These are phyloP conservation scores for Maudiozyma turicensis DNA, from an alignment of 805 yeast genomes.

Conservation along the genomic window DNA sequence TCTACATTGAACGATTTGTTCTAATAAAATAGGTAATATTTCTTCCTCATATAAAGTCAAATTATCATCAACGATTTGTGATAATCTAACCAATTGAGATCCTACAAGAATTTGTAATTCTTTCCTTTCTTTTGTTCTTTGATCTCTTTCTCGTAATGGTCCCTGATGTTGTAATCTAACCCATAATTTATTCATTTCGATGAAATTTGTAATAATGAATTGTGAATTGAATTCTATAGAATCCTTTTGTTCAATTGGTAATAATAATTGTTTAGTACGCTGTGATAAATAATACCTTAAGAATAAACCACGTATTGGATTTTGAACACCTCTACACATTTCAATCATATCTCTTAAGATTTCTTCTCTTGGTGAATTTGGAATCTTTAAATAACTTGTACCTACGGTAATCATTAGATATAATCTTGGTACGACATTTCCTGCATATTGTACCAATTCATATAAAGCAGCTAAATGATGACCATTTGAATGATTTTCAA, in stretches of 20 bases:
- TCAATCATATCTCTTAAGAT: slow-evolving; percentile 94
- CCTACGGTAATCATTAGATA: slow-evolving; percentile 95
- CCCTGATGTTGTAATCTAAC: slow-evolving; percentile 95
- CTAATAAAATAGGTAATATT: slow-evolving; percentile 71
- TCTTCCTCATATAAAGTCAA: slow-evolving; percentile 34
- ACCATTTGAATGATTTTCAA: slow-evolving; percentile 50
- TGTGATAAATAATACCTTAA: slow-evolving; percentile 83
- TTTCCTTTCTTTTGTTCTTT: slow-evolving; percentile 68
- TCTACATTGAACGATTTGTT: slow-evolving; percentile 85
- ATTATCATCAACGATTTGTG: slow-evolving; percentile 75
- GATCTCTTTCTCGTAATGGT: slow-evolving; percentile 68
- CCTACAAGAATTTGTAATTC: slow-evolving; percentile 91
- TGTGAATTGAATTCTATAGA: slow-evolving; percentile 35
- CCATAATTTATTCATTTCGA: slow-evolving; percentile 98
- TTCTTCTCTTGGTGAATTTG: slow-evolving; percentile 63
- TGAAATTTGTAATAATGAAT: slow-evolving; percentile 75
- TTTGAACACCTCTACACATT: slow-evolving; percentile 95
- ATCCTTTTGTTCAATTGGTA: slow-evolving; percentile 5
- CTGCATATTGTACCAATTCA: slow-evolving; percentile 91
- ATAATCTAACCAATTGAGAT: slow-evolving; percentile 77
- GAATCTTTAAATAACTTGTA: slow-evolving; percentile 68
- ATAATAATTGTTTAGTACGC: slow-evolving; percentile 48
- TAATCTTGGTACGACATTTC: slow-evolving; percentile 83
- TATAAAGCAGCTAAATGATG: slow-evolving; percentile 78
- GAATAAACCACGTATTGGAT: slow-evolving; percentile 86